Evolutionary conservation across 768 basidiomycete species (phyloP), one percentile per base, ranked within the genome.

Genomic region (Podaxis sp.): DNA sequence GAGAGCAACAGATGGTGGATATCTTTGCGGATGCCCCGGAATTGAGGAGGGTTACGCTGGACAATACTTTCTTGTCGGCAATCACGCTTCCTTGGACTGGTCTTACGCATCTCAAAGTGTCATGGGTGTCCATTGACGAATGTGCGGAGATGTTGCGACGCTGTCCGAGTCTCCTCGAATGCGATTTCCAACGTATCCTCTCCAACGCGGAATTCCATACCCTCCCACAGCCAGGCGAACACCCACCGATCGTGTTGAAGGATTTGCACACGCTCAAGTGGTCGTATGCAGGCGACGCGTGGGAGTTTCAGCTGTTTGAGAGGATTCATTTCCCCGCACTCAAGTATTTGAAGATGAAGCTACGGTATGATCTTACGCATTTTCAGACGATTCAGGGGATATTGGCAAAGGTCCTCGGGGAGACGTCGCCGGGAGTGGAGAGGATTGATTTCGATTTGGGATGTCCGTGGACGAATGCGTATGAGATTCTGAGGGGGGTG

Each of bases 121-220:
- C 58, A 6, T 59, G 58, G 58, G 58, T 59, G 42, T 59, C 58
- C 1, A 59, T 59, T 23, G 58, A 59, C 40, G 58, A 59, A 35
- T 59, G 58, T 32, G 58, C 50, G 4, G 58, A 59, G 42, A 59
- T 59, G 58, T 36, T 59, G 16, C 35, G 51, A 11, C 21, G 58
- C 27, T 59, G 58, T 23, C 50, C 50, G 6, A 14, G 18, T 1
- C 38, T 59, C 0, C 7, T 42, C 16, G 58, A 59, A 35, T 59
- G 58, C 28, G 58, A 59, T 52, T 59, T 59, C n/a, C 40, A 40
- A 16, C 21, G 58, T 1, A 59, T 59, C 21, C 27, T 59, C 5
- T 59, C 58, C 25, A 59, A 59, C 16, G 58, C 58, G 10, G 58
- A 59, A 21, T 59, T 59, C 16, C 58, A 59, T 10, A 9, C 38